Evolutionary conservation across 2,329 filamentous ascomycete genomes (phyloP).

Genomic region (Ophiostoma novo-ulmi): DNA sequence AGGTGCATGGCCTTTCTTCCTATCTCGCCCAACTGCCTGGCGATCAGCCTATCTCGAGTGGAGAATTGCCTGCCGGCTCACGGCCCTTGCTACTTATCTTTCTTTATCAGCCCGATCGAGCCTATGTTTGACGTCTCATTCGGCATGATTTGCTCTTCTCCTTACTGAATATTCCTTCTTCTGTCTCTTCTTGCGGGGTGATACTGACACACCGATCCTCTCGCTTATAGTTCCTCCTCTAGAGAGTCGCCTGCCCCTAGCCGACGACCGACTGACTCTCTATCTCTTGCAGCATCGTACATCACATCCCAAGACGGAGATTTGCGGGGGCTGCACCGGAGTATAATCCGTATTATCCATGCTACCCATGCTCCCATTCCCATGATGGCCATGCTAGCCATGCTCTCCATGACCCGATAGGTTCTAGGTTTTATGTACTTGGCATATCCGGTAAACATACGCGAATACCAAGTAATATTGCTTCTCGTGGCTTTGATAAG

Average conservation of each 20-base stretch:
- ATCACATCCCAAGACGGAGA: constrained; percentile 1
- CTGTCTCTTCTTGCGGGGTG: neutral
- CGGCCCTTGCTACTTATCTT: neutral
- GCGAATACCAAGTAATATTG: neutral
- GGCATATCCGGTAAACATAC: neutral
- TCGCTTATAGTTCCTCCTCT: neutral
- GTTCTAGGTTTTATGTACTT: neutral
- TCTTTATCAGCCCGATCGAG: neutral
- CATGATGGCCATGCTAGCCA: neutral
- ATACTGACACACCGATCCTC: neutral
- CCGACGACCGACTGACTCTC: neutral
- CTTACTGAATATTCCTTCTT: neutral
- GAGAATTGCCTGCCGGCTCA: neutral
- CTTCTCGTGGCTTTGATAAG: neutral
- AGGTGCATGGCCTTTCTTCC: constrained; percentile 11
- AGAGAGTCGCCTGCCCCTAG: neutral
- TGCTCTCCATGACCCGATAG: neutral
- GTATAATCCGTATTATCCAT: neutral
- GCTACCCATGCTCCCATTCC: neutral
- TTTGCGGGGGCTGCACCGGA: neutral
- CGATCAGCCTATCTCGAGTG: neutral
- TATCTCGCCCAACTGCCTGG: constrained; percentile 4
- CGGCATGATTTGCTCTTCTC: neutral
- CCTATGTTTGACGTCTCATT: neutral
- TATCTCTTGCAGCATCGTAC: neutral